These are phyloP conservation scores for Draba incana DNA, from an alignment of 345 rosid species.

Conservation along the genomic window DNA sequence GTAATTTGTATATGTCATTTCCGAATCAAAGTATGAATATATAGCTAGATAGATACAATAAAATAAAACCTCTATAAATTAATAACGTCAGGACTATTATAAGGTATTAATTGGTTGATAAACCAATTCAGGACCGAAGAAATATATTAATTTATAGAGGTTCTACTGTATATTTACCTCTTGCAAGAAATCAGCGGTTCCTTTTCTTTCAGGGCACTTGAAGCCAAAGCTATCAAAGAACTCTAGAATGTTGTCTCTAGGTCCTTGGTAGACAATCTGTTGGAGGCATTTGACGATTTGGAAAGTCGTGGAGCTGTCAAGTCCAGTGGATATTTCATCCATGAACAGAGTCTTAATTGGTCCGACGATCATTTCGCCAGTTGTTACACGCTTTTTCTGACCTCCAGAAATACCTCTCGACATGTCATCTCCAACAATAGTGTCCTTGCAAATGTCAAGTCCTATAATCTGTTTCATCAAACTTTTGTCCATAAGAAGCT, in stretches of 20 bases:
- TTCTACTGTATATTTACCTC: slow-evolving; percentile 60
- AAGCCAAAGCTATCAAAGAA: slow-evolving; percentile 74
- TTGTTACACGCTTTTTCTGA: slow-evolving; percentile 74
- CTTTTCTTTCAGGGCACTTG: slow-evolving; percentile 74
- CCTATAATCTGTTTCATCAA: slow-evolving; percentile 61
- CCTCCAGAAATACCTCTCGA: slow-evolving; percentile 80
- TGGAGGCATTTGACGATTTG: slow-evolving; percentile 82
- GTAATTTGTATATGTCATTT: neutral
- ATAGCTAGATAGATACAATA: neutral
- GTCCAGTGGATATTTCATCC: slow-evolving; percentile 91
- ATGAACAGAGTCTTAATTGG: slow-evolving; percentile 79
- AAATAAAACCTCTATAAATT: no score
- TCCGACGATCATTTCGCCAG: slow-evolving; percentile 90
- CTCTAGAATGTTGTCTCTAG: slow-evolving; percentile 57
- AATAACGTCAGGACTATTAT: no score
- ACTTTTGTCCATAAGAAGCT: neutral
- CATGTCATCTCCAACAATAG: slow-evolving; percentile 80
- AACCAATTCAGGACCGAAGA: no score
- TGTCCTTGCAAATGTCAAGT: slow-evolving; percentile 77
- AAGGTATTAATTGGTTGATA: no score
- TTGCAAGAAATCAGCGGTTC: slow-evolving; percentile 84
- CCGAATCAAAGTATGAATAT: neutral
- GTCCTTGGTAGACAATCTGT: slow-evolving; percentile 83
- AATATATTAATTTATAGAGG: no score
- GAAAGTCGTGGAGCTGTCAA: slow-evolving; percentile 77